Base-by-base conservation (phyloP, 2,329 filamentous ascomycete species). In the Pseudogymnoascus sp. region DNA sequence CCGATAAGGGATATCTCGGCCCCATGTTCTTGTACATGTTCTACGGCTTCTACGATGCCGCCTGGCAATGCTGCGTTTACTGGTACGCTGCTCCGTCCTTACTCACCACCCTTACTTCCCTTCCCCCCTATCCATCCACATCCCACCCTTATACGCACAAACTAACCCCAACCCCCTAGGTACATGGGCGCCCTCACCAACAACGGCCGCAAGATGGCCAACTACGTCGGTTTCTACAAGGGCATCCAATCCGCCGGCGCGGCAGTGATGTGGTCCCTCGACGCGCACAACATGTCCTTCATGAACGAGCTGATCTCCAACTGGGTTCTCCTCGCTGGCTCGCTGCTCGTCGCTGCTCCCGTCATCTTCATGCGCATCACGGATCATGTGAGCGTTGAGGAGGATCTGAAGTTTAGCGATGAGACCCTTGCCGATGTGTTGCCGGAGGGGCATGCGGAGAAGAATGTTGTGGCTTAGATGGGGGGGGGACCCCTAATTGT, bases 131-230 rank as follows among this genome's bases (percentile, higher is more conserved):
- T 10, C 2, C 2, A 5, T 3, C n/a, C 39, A 7, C 42, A 59
- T 10, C 47, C 10, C 4, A 11, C 26, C 18, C 14, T n/a, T 34
- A 8, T 34, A 8, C 2, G 26, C 16, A 37, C 7, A 40, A 8
- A 16, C 14, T 57, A 29, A 40, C 62, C 29, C 10, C 14, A 4
- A 65, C 40, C 47, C 66, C 66, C 67, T 65, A 89, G 87, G 87
- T 93, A 89, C 79, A 96, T 97, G 89, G 93, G 93, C 61, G 85
- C 93, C 6, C 81, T 97, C 47, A 93, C 90, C 73, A 97, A 97
- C 83, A 96, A 93, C 67, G 86, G 90, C 66, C 91, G 93, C 75
- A 93, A 92, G 75, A 84, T 93, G 29, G 93, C 93, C 78, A 96
- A 97, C 80, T 89, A 93, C 72, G 89, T 91, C 45, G 93, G 90